Percentiles rank a stretch among this genome's conserved stretches.
Evolutionary conservation across 208 protist species (phyloP).

Genomic region (Zelonia costaricensis): DNA sequence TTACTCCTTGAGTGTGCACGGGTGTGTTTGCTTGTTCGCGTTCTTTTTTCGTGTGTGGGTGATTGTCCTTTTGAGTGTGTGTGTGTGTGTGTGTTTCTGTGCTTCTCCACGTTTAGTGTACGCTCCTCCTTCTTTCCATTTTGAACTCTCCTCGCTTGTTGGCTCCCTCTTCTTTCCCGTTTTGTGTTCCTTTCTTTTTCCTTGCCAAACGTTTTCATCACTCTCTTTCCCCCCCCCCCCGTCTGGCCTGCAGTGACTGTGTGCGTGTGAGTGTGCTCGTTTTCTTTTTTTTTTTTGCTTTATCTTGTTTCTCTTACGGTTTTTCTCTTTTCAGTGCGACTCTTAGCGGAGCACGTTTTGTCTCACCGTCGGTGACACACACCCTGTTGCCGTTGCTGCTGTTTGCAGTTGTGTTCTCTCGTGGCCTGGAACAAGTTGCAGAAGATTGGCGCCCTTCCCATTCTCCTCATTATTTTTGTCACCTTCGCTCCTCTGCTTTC

Average conservation of each 20-base stretch:
- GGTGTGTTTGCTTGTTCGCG: background rate
- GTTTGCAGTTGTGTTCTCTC: no score
- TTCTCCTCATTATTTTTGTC: no score
- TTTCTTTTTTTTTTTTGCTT: constrained; percentile 6
- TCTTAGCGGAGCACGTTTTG: no score
- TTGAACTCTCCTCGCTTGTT: constrained; percentile 6
- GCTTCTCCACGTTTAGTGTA: no score
- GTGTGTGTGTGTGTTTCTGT: constrained; percentile 6
- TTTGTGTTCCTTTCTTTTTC: constrained; percentile 19
- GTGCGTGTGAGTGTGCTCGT: background rate
- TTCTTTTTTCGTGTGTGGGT: background rate
- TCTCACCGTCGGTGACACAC: no score
- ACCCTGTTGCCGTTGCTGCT: no score
- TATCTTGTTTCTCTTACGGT: background rate
- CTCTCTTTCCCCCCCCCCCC: background rate
- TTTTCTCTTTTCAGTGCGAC: no score
- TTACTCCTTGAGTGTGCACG: no score
- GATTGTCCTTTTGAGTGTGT: background rate
- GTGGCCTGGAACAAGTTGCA: no score
- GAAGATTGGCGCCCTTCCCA: no score
- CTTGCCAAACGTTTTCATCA: background rate
- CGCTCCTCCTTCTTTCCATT: background rate
- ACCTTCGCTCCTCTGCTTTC: no score
- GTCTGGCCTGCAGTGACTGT: no score
- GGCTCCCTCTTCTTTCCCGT: constrained; percentile 8